These are phyloP conservation scores for Nicotiana obtusifolia DNA, from an alignment of 257 asterid genomes.

Conservation along the genomic window DNA sequence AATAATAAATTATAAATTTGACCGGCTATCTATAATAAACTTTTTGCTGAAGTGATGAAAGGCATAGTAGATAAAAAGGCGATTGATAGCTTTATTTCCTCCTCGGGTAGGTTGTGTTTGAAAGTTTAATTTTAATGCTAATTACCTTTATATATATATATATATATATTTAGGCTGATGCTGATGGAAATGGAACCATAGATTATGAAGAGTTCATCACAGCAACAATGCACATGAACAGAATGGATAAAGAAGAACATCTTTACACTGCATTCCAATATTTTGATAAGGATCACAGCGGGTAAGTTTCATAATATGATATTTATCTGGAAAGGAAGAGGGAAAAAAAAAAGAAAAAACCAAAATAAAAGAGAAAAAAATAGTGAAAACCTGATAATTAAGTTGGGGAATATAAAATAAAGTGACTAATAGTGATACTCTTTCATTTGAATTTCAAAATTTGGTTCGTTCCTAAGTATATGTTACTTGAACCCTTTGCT, in stretches of 20 bases:
- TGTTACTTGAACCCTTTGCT: background rate
- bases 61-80: too few relatives aligned
- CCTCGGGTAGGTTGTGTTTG: background rate
- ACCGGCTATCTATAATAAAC: too few relatives aligned
- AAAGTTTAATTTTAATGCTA: background rate
- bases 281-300: constrained; percentile 89
- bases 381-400: background rate
- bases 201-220: constrained; percentile 96
- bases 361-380: too few relatives aligned
- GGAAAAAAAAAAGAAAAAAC: background rate
- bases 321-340: background rate
- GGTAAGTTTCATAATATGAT: constrained; percentile 28
- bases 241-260: constrained; percentile 95
- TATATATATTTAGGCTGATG: constrained; percentile 66
- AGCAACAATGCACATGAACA: constrained; percentile 93
- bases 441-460: background rate
- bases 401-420: background rate
- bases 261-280: constrained; percentile 94
- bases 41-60: too few relatives aligned
- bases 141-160: background rate
- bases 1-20: too few relatives aligned
- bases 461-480: fast-evolving
- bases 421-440: background rate
- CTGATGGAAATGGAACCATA: constrained; percentile 92
- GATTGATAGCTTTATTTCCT: too few relatives aligned